Evolutionary conservation across 306 rosid species (phyloP), one percentile per base, ranked within the genome.

Genomic region (Mimosa pudica): DNA sequence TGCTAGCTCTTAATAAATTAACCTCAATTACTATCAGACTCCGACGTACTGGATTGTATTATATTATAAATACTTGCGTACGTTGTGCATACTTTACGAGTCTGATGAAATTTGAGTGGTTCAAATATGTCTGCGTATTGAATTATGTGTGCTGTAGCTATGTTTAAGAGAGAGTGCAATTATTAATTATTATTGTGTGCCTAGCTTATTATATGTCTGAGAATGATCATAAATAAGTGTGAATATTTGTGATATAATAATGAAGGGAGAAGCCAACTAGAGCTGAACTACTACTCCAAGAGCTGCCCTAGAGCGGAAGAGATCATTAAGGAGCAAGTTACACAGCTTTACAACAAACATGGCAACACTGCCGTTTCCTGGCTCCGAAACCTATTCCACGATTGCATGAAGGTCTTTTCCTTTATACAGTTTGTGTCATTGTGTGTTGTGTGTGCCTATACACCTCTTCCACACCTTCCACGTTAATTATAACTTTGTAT

Each of bases 371-470:
- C 98, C 6, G 84, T 91, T 73, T 90, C 97, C 0, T 95, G 98
- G 99, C 63, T 95, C 33, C 84, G 99, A 90, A 95, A 95, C 85
- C 97, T 91, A 77, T 95, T 95, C 91, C 98, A 95, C 49, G 98
- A 93, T 62, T 93, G 99, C 80, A 41, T 90, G 24, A 76, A 91
- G 97, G 98, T 94, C 75, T 48, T 10, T 16, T 32, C n/a, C 14
- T 10, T 10, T 7, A 10, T 24, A 24, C 30, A 24, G 30, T 24
- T 24, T 24, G 30, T 24, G 30, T 24, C 30, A 24, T 24, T 24
- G 30, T 24, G 30, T 24, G 30, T 24, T 24, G 30, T 24, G 30
- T 24, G 30, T 24, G 30, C 30, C 30, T 4, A 47, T 12, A 11
- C 16, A 2, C 16, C 52, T 2, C 16, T 14, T 13, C 11, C 52